Evolutionary conservation across 331 rosid species (phyloP).

Genomic region (Pyracantha coccinea): DNA sequence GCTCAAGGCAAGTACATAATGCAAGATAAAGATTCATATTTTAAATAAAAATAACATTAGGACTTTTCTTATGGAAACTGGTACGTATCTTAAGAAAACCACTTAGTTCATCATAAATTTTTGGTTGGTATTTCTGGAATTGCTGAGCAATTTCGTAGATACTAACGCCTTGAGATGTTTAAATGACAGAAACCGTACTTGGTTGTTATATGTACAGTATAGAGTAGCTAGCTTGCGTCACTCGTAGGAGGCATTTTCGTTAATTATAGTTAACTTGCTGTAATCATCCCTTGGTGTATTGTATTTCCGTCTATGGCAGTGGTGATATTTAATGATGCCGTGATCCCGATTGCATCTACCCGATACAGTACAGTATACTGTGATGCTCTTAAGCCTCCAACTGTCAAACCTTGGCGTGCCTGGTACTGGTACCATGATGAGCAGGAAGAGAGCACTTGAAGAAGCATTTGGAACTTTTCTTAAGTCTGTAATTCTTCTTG

Average conservation of each 20-base stretch:
- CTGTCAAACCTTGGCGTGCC: constrained; percentile 57
- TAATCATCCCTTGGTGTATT: too few relatives aligned
- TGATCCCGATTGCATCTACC: constrained; percentile 76
- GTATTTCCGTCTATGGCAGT: too few relatives aligned
- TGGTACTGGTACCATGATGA: constrained; percentile 58
- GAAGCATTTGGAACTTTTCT: too few relatives aligned
- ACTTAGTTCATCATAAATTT: too few relatives aligned
- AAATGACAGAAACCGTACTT: neutral
- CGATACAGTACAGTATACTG: constrained; percentile 43
- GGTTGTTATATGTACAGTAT: neutral
- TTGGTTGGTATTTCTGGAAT: too few relatives aligned
- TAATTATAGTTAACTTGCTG: neutral
- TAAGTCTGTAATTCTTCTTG: too few relatives aligned
- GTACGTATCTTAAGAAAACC: too few relatives aligned
- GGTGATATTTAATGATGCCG: constrained; percentile 65
- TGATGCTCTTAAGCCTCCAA: constrained; percentile 64
- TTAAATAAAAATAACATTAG: neutral
- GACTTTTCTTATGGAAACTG: neutral
- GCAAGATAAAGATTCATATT: neutral
- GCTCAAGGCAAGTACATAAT: too few relatives aligned
- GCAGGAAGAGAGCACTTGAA: constrained; percentile 20
- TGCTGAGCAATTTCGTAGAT: too few relatives aligned
- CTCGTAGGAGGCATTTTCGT: neutral
- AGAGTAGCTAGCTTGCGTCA: neutral
- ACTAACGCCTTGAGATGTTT: too few relatives aligned